phyloP scores from a whole-genome alignment of 1,139 yeast species.

The Kodamaea suecica region DNA sequence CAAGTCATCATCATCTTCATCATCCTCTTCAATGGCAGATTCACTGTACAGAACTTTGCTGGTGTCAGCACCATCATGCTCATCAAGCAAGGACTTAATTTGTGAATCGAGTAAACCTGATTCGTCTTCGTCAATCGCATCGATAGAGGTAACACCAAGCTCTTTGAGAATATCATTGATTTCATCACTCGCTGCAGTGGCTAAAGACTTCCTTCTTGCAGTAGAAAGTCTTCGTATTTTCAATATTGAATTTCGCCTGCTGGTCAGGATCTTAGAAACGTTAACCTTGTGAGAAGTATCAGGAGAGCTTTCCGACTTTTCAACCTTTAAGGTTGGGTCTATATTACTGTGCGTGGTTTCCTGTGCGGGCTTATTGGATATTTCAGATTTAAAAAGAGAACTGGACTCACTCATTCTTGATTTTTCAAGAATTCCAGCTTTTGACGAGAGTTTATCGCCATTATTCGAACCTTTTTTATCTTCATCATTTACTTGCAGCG shows the following conservation, averaged over 20 bases:
- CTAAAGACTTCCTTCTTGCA: constrained; percentile 40
- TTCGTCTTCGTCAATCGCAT: constrained; percentile 35
- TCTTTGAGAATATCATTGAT: constrained; percentile 38
- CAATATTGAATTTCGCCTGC: constrained; percentile 15
- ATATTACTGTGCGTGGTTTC: too few species aligned
- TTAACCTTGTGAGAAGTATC: too few species aligned
- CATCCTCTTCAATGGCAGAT: constrained; percentile 35
- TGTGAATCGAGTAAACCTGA: constrained; percentile 36
- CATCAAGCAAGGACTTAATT: constrained; percentile 33
- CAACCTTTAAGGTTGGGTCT: too few species aligned
- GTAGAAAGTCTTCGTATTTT: constrained; percentile 32
- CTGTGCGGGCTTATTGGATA: too few species aligned
- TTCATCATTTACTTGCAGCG: too few species aligned
- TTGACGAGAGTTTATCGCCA: too few species aligned
- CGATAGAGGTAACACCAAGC: constrained; percentile 37
- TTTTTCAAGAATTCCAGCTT: too few species aligned
- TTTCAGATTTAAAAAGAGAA: too few species aligned
- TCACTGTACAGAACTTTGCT: constrained; percentile 21
- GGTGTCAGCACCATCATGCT: constrained; percentile 14
- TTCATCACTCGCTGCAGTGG: constrained; percentile 42
- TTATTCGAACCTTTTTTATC: too few species aligned
- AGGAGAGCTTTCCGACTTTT: too few species aligned
- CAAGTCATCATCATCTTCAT: constrained; percentile 31
- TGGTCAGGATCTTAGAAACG: too few species aligned
- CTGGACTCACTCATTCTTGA: too few species aligned